Base-by-base conservation (phyloP, 148 eudicot genomes). In the Dianthus caryophyllus region DNA sequence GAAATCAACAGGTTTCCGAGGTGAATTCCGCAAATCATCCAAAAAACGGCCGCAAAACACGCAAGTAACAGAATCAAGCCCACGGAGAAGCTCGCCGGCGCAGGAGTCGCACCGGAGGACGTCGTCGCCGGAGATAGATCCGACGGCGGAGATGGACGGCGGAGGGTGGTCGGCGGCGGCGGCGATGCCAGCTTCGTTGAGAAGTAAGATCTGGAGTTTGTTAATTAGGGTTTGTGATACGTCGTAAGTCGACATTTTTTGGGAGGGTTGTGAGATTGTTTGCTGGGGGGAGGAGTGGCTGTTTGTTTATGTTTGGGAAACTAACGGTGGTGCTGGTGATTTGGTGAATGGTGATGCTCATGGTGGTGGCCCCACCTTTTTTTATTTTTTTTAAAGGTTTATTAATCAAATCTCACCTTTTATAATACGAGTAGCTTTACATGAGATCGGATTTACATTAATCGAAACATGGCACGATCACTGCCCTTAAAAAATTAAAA, bases 31-130 rank as follows among this genome's bases (percentile, higher is more conserved):
- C 6, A 24, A 43, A 25, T 7, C 13, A n/a, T n/a, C 48, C 39
- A 70, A 84, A 15, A 6, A 30, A 4, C 39, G 18, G 5, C 89
- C 91, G 24, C 96, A 89, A 68, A 83, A 89, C 11, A 84, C 61
- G 39, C 96, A 89, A 66, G 83, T 69, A 31, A 70, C 60, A 1
- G 96, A 89, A 5, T 81, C 82, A 1, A 51, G 22, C 24, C 89
- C 91, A 65, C 89, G 70, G 18, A 87, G 66, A 8, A 89, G 84
- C 76, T 65, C 77, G 12, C 82, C 89, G 33, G 61, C 62, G 70
- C 96, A 89, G 58, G 75, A 64, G 22, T 67, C 22, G 73, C 96
- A 89, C 17, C 88, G 84, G 36, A 77, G 72, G 30, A 4, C 48
- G 56, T 84, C 43, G 0, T 6, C 43, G 0, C 3, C 27, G 67